Base-by-base conservation (phyloP, 257 asterid genomes). In the Rauvolfia tetraphylla region DNA sequence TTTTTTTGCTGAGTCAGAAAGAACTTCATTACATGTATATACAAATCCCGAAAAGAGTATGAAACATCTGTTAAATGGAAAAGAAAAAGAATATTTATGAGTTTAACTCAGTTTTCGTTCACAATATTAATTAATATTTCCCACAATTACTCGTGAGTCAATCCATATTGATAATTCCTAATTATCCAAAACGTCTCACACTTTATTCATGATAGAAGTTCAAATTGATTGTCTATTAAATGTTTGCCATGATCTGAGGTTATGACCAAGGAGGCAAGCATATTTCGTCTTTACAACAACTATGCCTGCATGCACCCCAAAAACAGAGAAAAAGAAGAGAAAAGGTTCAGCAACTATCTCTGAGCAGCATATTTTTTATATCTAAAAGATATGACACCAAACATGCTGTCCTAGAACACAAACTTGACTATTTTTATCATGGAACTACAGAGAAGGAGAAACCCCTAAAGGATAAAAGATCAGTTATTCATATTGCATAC, bases 401-500 rank as follows among this genome's bases (percentile, higher is more conserved):
- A 25, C 17, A 56, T 56, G 62, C 31, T 9, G 31, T 23, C 12
- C 7, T 1, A 23, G 31, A 15, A 56, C 20, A 33, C 4, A 7
- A 18, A 53, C 23, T 53, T 51, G 2, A 17, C 1, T 7, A 29
- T 11, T 31, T 61, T 12, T 29, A 62, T 17, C 70, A 31, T 7
- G 44, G 14, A 34, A 63, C 14, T 3, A 17, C 25, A 39, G 8
- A 34, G 2, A 7, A 29, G 68, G 39, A 34, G 44, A 34, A 34
- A 33, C 44, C 39, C 34, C 70, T 33, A 65, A 65, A 34, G 0
- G 27, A 65, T 65, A 34, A 33, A 0, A 34, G 15, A 22, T 38
- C 48, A 38, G 29, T 25, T 67, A 22, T 38, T 51, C 33, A 67
- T 78, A 14, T 20, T 3, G 85, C 83, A 83, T 76, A 89, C 98